Percentiles rank a stretch among this genome's conserved stretches.
Evolutionary conservation across 2,329 filamentous ascomycete species (phyloP).

Genomic region (Fusarium decemcellulare): DNA sequence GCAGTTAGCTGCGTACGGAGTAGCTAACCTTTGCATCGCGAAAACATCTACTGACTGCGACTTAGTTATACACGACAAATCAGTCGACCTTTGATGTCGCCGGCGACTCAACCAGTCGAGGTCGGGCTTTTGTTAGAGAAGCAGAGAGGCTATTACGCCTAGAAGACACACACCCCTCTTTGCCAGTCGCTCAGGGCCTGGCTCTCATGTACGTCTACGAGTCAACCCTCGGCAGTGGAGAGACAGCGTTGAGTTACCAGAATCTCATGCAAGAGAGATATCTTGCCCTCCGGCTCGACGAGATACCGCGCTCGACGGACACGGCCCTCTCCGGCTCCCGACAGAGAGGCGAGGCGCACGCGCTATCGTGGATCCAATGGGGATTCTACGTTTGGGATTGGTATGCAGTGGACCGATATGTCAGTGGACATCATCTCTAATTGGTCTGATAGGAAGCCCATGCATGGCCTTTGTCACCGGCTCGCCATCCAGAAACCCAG

Average conservation of each 20-base stretch:
- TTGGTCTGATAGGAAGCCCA: slow-evolving; percentile 25
- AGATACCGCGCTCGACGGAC: slow-evolving; percentile 21
- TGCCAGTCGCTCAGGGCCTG: slow-evolving; percentile 23
- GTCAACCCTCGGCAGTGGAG: slow-evolving; percentile 22
- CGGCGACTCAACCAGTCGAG: slow-evolving; percentile 17
- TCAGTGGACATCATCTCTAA: not conserved
- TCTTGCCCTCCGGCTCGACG: slow-evolving; percentile 24
- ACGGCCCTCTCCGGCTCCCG: slow-evolving; percentile 24
- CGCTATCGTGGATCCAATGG: slow-evolving; percentile 37
- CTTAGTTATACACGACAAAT: slow-evolving; percentile 23
- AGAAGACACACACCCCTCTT: slow-evolving; percentile 15
- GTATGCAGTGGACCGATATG: not conserved
- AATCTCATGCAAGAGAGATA: slow-evolving; percentile 30
- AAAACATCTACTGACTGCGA: not conserved
- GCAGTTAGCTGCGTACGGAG: slow-evolving; percentile 38
- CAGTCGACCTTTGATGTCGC: slow-evolving; percentile 11
- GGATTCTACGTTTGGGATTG: slow-evolving; percentile 37
- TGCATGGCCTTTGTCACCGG: slow-evolving; percentile 30
- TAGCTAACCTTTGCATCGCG: not conserved
- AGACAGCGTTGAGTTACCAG: slow-evolving; percentile 16
- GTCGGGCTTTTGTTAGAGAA: slow-evolving; percentile 22
- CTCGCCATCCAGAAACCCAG: slow-evolving; percentile 12
- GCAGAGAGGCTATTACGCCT: slow-evolving; percentile 15
- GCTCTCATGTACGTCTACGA: slow-evolving; percentile 32
- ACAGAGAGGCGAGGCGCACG: slow-evolving; percentile 27